Conservation (phyloP, 2,329 filamentous ascomycete species). For the Cladosporium sp. region DNA sequence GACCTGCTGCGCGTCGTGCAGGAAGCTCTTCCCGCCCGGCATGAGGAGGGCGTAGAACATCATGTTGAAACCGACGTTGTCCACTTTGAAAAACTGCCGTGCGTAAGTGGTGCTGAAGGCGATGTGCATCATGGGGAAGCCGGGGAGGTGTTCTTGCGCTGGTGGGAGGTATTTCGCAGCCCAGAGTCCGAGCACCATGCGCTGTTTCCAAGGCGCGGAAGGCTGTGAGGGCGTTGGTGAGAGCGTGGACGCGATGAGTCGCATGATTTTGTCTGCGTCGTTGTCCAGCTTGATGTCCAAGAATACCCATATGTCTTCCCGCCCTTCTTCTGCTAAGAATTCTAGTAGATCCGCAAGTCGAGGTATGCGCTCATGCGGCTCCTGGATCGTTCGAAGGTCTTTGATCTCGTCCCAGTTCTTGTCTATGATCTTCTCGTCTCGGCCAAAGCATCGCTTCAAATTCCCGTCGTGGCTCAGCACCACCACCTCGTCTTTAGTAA, state of each 20-base stretch:
- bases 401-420: slow-evolving; percentile 72
- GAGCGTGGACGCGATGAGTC: slow-evolving; percentile 62
- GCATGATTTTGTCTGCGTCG: slow-evolving; percentile 65
- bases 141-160: slow-evolving; percentile 58
- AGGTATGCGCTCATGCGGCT: slow-evolving; percentile 69
- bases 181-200: slow-evolving; percentile 81
- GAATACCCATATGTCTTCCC: slow-evolving; percentile 71
- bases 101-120: slow-evolving; percentile 65
- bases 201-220: slow-evolving; percentile 60
- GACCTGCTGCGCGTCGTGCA: slow-evolving; percentile 38
- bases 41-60: slow-evolving; percentile 65
- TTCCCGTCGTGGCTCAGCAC: slow-evolving; percentile 68
- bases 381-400: slow-evolving; percentile 61
- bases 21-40: slow-evolving; percentile 62
- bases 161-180: slow-evolving; percentile 67
- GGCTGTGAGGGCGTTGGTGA: slow-evolving; percentile 40
- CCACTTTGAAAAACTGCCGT: slow-evolving; percentile 62
- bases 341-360: slow-evolving; percentile 69
- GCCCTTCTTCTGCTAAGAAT: slow-evolving; percentile 62
- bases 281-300: slow-evolving; percentile 87
- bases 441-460: slow-evolving; percentile 76
- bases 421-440: slow-evolving; percentile 67
- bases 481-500: slow-evolving; percentile 77
- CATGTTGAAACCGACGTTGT: slow-evolving; percentile 75
- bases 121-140: slow-evolving; percentile 63